phyloP scores from a whole-genome alignment of 805 yeast genomes.

The Lipomyces chichibuensis region DNA sequence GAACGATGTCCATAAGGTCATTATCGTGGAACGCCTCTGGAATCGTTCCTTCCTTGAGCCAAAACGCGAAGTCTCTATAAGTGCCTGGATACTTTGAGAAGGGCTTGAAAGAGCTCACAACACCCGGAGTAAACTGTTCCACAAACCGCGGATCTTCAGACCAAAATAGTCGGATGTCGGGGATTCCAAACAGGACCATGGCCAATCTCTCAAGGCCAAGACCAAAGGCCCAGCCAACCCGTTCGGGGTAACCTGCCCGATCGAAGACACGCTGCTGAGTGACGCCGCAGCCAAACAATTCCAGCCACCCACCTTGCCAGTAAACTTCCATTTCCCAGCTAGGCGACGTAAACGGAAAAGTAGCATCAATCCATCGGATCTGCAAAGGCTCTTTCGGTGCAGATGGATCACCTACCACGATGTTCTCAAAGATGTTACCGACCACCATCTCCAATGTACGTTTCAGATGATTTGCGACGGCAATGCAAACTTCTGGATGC shows the following conservation, averaged over 20 bases:
- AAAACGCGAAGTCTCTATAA: constrained; percentile 84
- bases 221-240: constrained; percentile 97
- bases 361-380: constrained; percentile 93
- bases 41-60: constrained; percentile 60
- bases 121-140: constrained; percentile 67
- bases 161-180: constrained; percentile 95
- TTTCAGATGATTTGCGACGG: constrained; percentile 77
- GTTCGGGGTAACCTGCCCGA: constrained; percentile 62
- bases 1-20: constrained; percentile 90
- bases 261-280: constrained; percentile 76
- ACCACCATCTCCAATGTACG: constrained; percentile 83
- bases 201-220: constrained; percentile 94
- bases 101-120: constrained; percentile 74
- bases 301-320: constrained; percentile 99
- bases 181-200: constrained; percentile 91
- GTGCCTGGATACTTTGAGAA: constrained; percentile 92
- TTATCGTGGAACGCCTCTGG: constrained; percentile 65
- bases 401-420: constrained; percentile 61
- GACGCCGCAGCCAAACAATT: constrained; percentile 94
- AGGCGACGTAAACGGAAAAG: constrained; percentile 98
- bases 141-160: constrained; percentile 75
- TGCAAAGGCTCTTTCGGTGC: constrained; percentile 60
- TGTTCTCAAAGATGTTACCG: constrained; percentile 76
- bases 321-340: constrained; percentile 98
- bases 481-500: constrained; percentile 66